Conservation (phyloP, 345 rosid species). For the Leavenworthia alabamica region DNA sequence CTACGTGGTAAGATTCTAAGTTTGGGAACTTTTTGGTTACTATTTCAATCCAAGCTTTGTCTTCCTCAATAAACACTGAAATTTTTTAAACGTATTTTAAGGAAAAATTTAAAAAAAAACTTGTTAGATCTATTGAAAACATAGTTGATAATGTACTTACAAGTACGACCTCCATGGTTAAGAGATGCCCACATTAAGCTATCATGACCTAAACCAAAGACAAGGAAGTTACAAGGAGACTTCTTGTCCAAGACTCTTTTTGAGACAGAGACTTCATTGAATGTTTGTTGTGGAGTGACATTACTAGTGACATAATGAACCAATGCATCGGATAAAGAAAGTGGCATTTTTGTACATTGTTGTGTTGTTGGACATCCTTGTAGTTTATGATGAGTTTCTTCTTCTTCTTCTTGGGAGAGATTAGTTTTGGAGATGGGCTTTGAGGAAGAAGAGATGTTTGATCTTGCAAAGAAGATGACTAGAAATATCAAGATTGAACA, state of each 20-base stretch:
- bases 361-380: constrained; percentile 31
- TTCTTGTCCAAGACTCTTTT: constrained; percentile 56
- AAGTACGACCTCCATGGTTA: constrained; percentile 76
- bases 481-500: constrained; percentile 24
- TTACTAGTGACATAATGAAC: constrained; percentile 77
- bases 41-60: constrained; percentile 68
- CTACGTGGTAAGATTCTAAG: constrained; percentile 68
- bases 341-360: constrained; percentile 55
- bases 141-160: constrained; percentile 23
- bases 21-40: constrained; percentile 55
- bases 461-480: constrained; percentile 19
- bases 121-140: neutral
- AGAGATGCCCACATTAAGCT: constrained; percentile 92
- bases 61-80: constrained; percentile 75
- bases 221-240: constrained; percentile 87
- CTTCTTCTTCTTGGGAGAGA: constrained; percentile 23
- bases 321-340: constrained; percentile 56
- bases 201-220: constrained; percentile 89
- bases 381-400: neutral
- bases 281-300: constrained; percentile 87
- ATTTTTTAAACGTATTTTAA: too few relatives aligned
- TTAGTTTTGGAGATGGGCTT: constrained; percentile 16
- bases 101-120: too few relatives aligned
- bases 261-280: constrained; percentile 64
- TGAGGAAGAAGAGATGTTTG: constrained; percentile 21